Conservation (phyloP, 2,329 filamentous ascomycete genomes). For the Aspergillus ochraceus region DNA sequence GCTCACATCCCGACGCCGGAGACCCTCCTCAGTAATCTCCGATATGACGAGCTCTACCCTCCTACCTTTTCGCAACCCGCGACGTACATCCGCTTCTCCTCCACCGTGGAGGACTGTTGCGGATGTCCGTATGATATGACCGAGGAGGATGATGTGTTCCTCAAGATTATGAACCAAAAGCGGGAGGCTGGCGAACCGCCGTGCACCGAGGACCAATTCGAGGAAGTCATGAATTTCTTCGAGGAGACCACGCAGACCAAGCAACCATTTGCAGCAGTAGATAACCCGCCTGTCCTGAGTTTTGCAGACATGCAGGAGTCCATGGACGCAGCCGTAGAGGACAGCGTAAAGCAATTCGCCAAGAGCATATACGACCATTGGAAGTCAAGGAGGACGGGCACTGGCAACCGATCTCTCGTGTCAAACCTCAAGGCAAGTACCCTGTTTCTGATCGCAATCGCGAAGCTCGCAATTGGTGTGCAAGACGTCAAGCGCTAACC, state of each 20-base stretch:
- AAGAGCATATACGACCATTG: conserved; percentile 89
- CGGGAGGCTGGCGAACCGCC: conserved; percentile 58
- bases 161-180: conserved; percentile 81
- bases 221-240: conserved; percentile 91
- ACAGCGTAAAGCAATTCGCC: conserved; percentile 59
- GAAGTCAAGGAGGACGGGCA: conserved; percentile 68
- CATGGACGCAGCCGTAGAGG: conserved; percentile 59
- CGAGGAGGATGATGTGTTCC: conserved; percentile 80
- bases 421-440: conserved; percentile 68
- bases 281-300: conserved; percentile 76
- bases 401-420: conserved; percentile 71
- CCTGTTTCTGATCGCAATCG: background rate
- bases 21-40: conserved; percentile 62
- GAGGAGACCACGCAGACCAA: conserved; percentile 82
- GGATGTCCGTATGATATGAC: conserved; percentile 93
- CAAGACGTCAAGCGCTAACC: conserved; percentile 3
- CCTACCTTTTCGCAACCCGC: conserved; percentile 77
- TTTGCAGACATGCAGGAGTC: conserved; percentile 75
- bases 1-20: conserved; percentile 69
- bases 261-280: conserved; percentile 85
- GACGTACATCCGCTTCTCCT: conserved; percentile 96
- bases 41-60: conserved; percentile 88
- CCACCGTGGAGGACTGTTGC: conserved; percentile 94
- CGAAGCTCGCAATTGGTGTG: background rate
- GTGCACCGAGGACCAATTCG: conserved; percentile 88